These are phyloP conservation scores for Diplocarpon mali DNA, from an alignment of 2,329 filamentous ascomycete genomes.

Conservation along the genomic window DNA sequence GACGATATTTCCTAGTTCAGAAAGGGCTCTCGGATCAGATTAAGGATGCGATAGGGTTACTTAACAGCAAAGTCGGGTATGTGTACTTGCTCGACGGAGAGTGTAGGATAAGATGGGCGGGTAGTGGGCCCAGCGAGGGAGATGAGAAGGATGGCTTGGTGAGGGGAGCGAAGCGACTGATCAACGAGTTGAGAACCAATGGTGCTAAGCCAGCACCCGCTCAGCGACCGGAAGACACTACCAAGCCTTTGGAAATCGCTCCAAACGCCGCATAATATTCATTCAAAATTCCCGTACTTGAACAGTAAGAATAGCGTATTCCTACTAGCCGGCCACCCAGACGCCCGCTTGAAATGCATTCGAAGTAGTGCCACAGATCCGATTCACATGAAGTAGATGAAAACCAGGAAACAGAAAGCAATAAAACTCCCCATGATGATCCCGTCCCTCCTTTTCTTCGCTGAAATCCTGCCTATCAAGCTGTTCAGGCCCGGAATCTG, in stretches of 20 bases:
- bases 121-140: conserved; percentile 57
- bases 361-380: conserved; percentile 5
- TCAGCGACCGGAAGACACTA: conserved; percentile 1
- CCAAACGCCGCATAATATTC: conserved; percentile 15
- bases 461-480: conserved; percentile 83
- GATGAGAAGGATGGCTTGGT: conserved; percentile 58
- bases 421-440: conserved; percentile 89
- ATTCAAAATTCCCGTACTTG: conserved; percentile 24
- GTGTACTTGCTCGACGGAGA: conserved; percentile 81
- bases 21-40: conserved; percentile 49
- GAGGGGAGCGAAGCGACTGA: conserved; percentile 50
- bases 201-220: conserved; percentile 9
- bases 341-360: conserved; percentile 21
- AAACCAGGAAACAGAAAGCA: conserved; percentile 78
- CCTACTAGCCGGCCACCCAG: conserved; percentile 15
- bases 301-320: conserved; percentile 17
- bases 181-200: conserved; percentile 39
- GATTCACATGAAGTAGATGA: conserved; percentile 64
- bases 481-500: conserved; percentile 89
- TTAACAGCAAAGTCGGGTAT: conserved; percentile 82
- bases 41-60: conserved; percentile 52
- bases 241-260: conserved; percentile 7
- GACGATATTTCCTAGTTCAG: conserved; percentile 49
- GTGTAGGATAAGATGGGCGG: conserved; percentile 90
- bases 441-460: conserved; percentile 88